Conservation (phyloP, 192 early-diverging fungal species). For the Phlyctochytrium bullatum region DNA sequence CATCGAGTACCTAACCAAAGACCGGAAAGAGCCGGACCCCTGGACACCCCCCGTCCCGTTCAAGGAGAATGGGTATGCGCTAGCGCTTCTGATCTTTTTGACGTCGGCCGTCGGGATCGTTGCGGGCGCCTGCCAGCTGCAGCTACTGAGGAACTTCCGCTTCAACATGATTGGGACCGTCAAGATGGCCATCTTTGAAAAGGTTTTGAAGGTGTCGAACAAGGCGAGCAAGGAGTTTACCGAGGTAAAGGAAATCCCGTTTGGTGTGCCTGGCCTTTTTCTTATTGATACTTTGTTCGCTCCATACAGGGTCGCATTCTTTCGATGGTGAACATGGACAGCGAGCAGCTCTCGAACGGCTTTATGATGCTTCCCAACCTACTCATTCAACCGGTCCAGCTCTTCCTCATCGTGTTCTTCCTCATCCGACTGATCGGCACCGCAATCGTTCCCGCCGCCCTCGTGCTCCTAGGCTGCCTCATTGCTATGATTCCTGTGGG, state of each 20-base stretch:
- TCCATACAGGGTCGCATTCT: conserved; percentile 13
- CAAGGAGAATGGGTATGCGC: background rate
- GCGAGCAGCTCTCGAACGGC: conserved; percentile 4
- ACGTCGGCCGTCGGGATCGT: conserved; percentile 4
- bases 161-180: background rate
- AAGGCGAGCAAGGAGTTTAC: background rate
- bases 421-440: conserved; percentile 18
- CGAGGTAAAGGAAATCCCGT: conserved; percentile 9
- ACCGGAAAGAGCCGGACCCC: background rate
- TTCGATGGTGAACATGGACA: conserved; percentile 21
- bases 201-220: background rate
- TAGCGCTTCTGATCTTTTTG: background rate
- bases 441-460: conserved; percentile 13
- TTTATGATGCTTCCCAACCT: conserved; percentile 1
- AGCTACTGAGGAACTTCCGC: conserved; percentile 2
- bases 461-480: background rate
- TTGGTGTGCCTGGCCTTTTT: background rate
- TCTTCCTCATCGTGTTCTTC: conserved; percentile 9
- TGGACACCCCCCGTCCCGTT: background rate
- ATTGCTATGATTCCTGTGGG: conserved; percentile 1
- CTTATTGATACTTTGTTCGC: background rate
- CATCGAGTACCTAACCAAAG: conserved; percentile 1
- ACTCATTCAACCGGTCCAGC: conserved; percentile 11
- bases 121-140: background rate
- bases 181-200: background rate